A percentile compares a stretch with the other conserved stretches of the same genome.
These are phyloP conservation scores for Cryphonectria carpinicola DNA, from an alignment of 2,329 filamentous ascomycete species.

Conservation along the genomic window DNA sequence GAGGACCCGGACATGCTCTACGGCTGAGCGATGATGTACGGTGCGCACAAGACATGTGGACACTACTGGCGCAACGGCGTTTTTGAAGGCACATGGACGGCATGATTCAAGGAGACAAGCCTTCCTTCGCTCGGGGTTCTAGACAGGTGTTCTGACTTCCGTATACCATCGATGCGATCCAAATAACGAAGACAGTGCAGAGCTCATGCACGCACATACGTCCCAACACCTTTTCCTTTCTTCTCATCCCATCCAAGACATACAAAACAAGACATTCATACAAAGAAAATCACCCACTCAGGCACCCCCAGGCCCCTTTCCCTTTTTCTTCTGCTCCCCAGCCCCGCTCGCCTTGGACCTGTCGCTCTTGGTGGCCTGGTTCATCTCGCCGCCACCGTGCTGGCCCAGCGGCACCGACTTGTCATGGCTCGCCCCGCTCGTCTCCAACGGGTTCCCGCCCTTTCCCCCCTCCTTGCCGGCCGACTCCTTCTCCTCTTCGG, in stretches of 20 bases:
- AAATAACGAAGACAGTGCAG: neutral
- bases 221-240: neutral
- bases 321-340: conserved; percentile 39
- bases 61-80: conserved; percentile 20
- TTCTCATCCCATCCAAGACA: neutral
- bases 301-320: conserved; percentile 32
- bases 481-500: conserved; percentile 59
- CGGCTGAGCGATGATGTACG: conserved; percentile 34
- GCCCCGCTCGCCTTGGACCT: conserved; percentile 41
- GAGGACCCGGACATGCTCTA: conserved; percentile 56
- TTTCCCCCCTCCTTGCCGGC: conserved; percentile 40
- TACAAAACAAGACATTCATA: neutral
- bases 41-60: neutral
- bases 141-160: neutral
- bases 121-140: neutral
- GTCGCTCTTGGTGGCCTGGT: conserved; percentile 38
- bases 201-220: neutral
- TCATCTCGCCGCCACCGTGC: conserved; percentile 40
- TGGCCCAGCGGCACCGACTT: conserved; percentile 45
- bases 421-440: conserved; percentile 50
- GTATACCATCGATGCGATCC: conserved; percentile 1
- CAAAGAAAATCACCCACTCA: conserved; percentile 3
- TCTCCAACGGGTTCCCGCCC: conserved; percentile 43
- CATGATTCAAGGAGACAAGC: neutral
- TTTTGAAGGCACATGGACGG: neutral